phyloP scores from a whole-genome alignment of 176 grass and related monocot species.

The Guadua angustifolia region DNA sequence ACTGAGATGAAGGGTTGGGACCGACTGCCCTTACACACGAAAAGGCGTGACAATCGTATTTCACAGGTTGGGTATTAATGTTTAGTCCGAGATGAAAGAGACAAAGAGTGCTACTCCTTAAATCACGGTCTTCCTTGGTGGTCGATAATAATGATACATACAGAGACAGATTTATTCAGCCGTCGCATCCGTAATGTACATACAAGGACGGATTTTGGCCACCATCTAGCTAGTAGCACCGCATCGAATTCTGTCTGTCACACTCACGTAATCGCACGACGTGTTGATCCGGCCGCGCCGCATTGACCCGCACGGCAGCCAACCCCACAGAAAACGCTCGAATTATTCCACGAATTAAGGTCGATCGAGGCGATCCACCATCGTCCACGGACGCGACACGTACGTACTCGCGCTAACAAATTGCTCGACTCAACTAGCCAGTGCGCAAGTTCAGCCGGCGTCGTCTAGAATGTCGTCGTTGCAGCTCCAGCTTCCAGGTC shows the following conservation, averaged over 20 bases:
- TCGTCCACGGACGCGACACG: neutral
- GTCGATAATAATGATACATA: neutral
- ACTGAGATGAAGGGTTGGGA: too few species aligned
- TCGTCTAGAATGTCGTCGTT: neutral
- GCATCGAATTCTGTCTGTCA: neutral
- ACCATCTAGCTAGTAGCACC: neutral
- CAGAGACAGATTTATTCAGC: neutral
- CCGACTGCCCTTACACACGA: neutral
- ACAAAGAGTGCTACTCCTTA: too few species aligned
- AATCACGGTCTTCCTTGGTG: neutral
- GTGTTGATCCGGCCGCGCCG: neutral
- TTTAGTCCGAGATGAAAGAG: neutral
- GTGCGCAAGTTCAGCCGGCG: neutral
- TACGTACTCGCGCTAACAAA: too few species aligned
- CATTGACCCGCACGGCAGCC: neutral
- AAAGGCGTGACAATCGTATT: neutral
- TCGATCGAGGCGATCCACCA: neutral
- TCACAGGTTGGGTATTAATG: neutral
- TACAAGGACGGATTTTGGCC: neutral
- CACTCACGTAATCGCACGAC: neutral
- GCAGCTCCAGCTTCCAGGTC: slow-evolving; percentile 32
- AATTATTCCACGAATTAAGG: neutral
- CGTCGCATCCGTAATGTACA: neutral
- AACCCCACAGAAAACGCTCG: neutral
- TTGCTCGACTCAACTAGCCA: too few species aligned